Base-by-base conservation (phyloP, 2,329 filamentous ascomycete species). In the Aureobasidium namibiae region DNA sequence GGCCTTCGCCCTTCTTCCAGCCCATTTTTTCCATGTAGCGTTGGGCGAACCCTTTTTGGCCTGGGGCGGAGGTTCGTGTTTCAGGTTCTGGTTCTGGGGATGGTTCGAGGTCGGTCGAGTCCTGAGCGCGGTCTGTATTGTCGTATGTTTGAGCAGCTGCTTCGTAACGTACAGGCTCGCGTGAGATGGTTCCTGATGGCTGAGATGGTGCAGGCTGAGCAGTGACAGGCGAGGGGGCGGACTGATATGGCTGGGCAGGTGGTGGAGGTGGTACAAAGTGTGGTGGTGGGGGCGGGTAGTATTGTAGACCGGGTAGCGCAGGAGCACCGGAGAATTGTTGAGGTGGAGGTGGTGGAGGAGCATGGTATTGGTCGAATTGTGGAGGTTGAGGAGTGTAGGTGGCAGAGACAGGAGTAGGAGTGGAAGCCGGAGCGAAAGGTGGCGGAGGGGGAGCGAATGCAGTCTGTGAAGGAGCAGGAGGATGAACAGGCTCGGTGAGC, bases 1-100 rank as follows among this genome's bases (percentile, higher is more conserved):
- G 83, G 21, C 94, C 94, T 63, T 87, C 82, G 24, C 94, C 94
- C 68, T 92, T 87, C 36, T 85, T 87, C 89, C 92, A 97, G 59
- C 94, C 94, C 74, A 96, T 94, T 71, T 96, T 97, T 62, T 84
- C 82, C 84, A 99, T 90, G 59, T 97, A 82, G 34, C 91, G 87
- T 65, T 91, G 84, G 0, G 90, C 94, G 72, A 96, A 96, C 54
- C 87, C 89, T 64, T 85, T 82, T 72, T 95, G 89, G 16, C 90
- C 90, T 0, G 91, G 90, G 2, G 86, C 84, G 60, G 77, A 82
- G 42, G 86, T 86, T 38, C 83, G 82, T 33, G 78, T 73, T 21
- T 72, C 67, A 39, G 74, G 71, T 61, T 74, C 73, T 34, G 67
- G 65, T 21, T 60, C 49, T 36, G 49, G 44, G 11, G 63, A 39